These are phyloP conservation scores for Phytophthora nicotianae DNA, from an alignment of 352 stramenopile genomes.

Conservation along the genomic window DNA sequence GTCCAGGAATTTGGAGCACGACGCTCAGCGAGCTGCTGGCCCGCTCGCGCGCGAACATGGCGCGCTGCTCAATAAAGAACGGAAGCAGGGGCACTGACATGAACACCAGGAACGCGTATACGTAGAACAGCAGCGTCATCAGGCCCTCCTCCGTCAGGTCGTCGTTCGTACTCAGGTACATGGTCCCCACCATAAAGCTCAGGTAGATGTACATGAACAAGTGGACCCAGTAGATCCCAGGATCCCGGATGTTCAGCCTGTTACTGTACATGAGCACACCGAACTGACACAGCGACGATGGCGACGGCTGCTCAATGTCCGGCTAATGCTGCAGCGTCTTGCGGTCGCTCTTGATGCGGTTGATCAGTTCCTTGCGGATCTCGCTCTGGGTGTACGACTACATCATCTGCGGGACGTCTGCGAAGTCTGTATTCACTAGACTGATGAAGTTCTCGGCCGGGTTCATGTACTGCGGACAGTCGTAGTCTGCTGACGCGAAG, in stretches of 20 bases:
- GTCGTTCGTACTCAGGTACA: constrained; percentile 68
- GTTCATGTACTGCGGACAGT: constrained; percentile 55
- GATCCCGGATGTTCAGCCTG: constrained; percentile 62
- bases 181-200: constrained; percentile 71
- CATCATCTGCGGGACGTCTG: constrained; percentile 32
- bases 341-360: constrained; percentile 21
- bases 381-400: constrained; percentile 25
- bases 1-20: constrained; percentile 65
- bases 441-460: constrained; percentile 59
- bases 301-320: constrained; percentile 20
- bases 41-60: constrained; percentile 57
- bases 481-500: constrained; percentile 38
- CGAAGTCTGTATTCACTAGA: constrained; percentile 62
- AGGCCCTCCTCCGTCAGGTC: constrained; percentile 46
- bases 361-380: constrained; percentile 10
- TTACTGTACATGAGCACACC: constrained; percentile 56
- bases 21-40: constrained; percentile 82
- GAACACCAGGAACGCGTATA: constrained; percentile 88
- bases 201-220: constrained; percentile 77
- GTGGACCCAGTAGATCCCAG: constrained; percentile 71
- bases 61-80: constrained; percentile 87
- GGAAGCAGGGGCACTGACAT: constrained; percentile 90
- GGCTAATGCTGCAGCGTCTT: constrained; percentile 26
- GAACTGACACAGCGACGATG: constrained; percentile 50
- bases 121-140: constrained; percentile 80